These are phyloP conservation scores for Hansfordia pulvinata DNA, from an alignment of 2,329 filamentous ascomycete genomes.

Conservation along the genomic window DNA sequence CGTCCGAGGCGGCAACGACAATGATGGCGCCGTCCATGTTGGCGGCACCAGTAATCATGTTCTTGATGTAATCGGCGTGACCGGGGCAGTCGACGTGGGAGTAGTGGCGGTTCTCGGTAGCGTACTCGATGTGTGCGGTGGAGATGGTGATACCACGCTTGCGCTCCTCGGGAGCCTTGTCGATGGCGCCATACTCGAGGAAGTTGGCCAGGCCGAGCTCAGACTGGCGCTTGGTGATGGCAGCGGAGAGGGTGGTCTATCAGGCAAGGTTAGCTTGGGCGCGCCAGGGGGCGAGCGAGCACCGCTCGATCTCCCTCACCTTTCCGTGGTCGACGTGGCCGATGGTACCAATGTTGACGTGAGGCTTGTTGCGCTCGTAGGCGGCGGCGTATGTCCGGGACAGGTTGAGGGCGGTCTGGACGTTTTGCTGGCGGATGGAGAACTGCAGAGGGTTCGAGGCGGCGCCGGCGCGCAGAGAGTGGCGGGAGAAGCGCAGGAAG, in stretches of 20 bases:
- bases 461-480: slow-evolving; percentile 55
- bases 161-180: slow-evolving; percentile 97
- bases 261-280: too few species aligned
- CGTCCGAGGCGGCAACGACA: slow-evolving; percentile 94
- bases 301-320: slow-evolving; percentile 34
- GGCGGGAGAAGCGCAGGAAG: slow-evolving; percentile 70
- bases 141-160: slow-evolving; percentile 99
- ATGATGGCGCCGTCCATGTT: slow-evolving; percentile 99
- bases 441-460: slow-evolving; percentile 65
- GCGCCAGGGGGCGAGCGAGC: not conserved
- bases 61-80: slow-evolving; percentile 99
- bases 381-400: slow-evolving; percentile 51
- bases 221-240: slow-evolving; percentile 96
- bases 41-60: slow-evolving; percentile 99
- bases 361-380: slow-evolving; percentile 86
- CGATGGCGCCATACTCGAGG: slow-evolving; percentile 94
- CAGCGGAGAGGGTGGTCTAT: slow-evolving; percentile 93
- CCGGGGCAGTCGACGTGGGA: slow-evolving; percentile 99
- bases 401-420: slow-evolving; percentile 50
- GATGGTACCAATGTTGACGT: slow-evolving; percentile 99
- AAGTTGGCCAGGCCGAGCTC: slow-evolving; percentile 90
- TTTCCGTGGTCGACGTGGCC: slow-evolving; percentile 99
- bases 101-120: slow-evolving; percentile 89
- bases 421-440: slow-evolving; percentile 48
- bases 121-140: slow-evolving; percentile 96